Evolutionary conservation across 495 filamentous ascomycete genomes (phyloP).

Genomic region (Aspergillus baeticus): DNA sequence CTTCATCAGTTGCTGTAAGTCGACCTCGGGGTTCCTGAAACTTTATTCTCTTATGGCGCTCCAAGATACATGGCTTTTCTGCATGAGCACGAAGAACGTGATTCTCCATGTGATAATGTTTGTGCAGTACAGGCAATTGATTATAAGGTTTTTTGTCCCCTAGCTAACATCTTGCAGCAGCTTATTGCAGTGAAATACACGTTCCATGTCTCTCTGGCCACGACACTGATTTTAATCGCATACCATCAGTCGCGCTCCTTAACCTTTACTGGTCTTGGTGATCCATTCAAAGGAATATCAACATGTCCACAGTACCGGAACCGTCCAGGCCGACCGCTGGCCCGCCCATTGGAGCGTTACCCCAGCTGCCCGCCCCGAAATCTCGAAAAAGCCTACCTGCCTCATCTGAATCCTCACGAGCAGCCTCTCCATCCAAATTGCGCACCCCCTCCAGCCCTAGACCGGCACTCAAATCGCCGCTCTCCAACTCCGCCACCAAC

Average conservation of each 20-base stretch:
- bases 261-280: too few species aligned
- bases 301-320: slow-evolving; percentile 59
- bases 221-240: not conserved
- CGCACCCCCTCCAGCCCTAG: slow-evolving; percentile 63
- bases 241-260: not conserved
- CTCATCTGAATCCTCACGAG: slow-evolving; percentile 42
- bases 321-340: slow-evolving; percentile 59
- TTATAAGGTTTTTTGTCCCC: not conserved
- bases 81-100: too few species aligned
- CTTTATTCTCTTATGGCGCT: too few species aligned
- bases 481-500: slow-evolving; percentile 43
- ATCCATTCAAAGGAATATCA: too few species aligned
- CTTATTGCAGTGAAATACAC: not conserved
- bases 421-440: slow-evolving; percentile 52
- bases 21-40: too few species aligned
- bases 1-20: too few species aligned
- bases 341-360: slow-evolving; percentile 64
- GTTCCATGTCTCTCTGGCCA: not conserved
- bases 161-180: not conserved
- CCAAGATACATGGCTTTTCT: too few species aligned
- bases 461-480: slow-evolving; percentile 50
- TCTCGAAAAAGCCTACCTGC: slow-evolving; percentile 62
- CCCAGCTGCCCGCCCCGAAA: slow-evolving; percentile 69
- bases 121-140: too few species aligned
- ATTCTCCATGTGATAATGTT: too few species aligned